Percentiles rank a stretch among this genome's conserved stretches.
Evolutionary conservation across 2,329 filamentous ascomycete species (phyloP).

Genomic region (Aspergillus viridinutans): DNA sequence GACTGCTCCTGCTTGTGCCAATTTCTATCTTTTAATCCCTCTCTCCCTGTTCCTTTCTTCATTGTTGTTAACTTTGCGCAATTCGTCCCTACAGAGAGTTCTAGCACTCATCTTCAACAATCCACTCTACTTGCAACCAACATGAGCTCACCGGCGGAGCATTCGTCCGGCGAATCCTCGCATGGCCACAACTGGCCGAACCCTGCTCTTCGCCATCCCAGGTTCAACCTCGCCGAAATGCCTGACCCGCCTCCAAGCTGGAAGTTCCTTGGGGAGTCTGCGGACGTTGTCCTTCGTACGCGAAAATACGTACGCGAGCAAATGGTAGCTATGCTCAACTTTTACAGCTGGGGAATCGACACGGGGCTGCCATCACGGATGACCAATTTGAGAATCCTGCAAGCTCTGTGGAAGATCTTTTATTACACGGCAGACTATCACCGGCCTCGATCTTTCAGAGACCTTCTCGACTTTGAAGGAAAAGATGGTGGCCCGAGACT

Average conservation of each 20-base stretch:
- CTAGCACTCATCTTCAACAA: not conserved
- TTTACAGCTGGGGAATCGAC: constrained; percentile 27
- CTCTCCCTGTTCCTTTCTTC: not conserved
- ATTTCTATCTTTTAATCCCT: not conserved
- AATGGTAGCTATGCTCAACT: constrained; percentile 7
- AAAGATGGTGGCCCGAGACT: constrained; percentile 31
- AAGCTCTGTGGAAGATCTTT: constrained; percentile 20
- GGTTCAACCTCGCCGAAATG: constrained; percentile 4
- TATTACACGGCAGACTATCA: constrained; percentile 21
- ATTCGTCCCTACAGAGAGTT: not conserved
- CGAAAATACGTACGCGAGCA: not conserved
- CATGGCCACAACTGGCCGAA: not conserved
- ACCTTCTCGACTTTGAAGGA: constrained; percentile 15
- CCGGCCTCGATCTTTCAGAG: constrained; percentile 9
- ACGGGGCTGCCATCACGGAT: not conserved
- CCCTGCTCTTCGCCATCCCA: constrained; percentile 3
- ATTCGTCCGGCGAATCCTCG: not conserved
- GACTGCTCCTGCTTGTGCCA: not conserved
- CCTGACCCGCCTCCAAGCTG: constrained; percentile 7
- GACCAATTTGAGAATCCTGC: constrained; percentile 3
- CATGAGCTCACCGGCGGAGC: not conserved
- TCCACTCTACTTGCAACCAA: constrained; percentile 1
- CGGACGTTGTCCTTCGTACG: not conserved
- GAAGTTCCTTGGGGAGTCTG: constrained; percentile 4
- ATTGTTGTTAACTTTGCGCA: not conserved